phyloP scores from a whole-genome alignment of 140 eudicot genomes.

The Oenanthe javanica region DNA sequence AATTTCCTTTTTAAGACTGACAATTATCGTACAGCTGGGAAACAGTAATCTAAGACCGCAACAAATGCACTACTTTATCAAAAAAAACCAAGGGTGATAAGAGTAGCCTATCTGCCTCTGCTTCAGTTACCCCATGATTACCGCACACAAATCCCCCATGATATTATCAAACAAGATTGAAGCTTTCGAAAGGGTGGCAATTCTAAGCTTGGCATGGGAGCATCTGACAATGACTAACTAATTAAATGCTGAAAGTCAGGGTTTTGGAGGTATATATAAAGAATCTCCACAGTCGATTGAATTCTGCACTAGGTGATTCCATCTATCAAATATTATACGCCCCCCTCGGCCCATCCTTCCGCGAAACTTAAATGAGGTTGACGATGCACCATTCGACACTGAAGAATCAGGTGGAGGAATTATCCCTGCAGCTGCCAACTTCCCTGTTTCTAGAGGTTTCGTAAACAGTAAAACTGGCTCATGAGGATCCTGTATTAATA shows the following conservation, averaged over 20 bases:
- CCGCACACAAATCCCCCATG: background rate
- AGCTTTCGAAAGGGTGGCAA: background rate
- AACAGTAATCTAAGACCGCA: background rate
- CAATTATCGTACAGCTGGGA: constrained; percentile 2
- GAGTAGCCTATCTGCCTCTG: constrained; percentile 4
- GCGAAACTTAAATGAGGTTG: constrained; percentile 29
- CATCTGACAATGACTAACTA: background rate
- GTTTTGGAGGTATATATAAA: constrained; percentile 55
- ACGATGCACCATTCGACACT: constrained; percentile 18
- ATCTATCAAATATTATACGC: constrained; percentile 77
- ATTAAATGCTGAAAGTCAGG: constrained; percentile 21
- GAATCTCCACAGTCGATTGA: constrained; percentile 55
- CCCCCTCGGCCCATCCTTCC: constrained; percentile 97
- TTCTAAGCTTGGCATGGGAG: background rate
- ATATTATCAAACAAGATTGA: background rate
- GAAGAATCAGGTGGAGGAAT: constrained; percentile 54
- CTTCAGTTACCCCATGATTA: background rate
- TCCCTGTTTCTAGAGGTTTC: constrained; percentile 63
- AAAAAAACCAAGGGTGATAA: background rate
- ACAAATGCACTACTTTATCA: background rate
- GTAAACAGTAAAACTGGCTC: constrained; percentile 82
- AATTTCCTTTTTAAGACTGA: background rate
- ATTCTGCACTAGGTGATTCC: constrained; percentile 70
- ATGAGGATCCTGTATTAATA: constrained; percentile 59
- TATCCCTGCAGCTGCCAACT: constrained; percentile 74